Evolutionary conservation across 2,329 filamentous ascomycete genomes (phyloP), one percentile per base, ranked within the genome.

Genomic region (Orbilia blumenaviensis): DNA sequence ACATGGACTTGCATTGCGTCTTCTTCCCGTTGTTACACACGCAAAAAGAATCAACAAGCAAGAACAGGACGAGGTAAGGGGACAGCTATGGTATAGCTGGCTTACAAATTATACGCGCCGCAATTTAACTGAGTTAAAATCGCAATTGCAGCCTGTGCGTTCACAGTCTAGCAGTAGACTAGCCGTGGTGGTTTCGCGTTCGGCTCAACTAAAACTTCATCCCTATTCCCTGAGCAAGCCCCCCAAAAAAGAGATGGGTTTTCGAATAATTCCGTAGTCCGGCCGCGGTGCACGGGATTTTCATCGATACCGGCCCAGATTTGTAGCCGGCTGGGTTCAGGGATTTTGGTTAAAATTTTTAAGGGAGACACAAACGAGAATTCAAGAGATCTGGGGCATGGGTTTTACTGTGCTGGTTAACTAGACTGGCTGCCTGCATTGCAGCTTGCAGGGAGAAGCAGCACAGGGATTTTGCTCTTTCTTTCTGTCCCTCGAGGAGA

Each of bases 361-460:
- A 34, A 46, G 62, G 46, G 62, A 44, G 12, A 27, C 42, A 46
- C 42, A 46, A 9, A 46, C 16, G 6, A 48, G 25, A 50, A 48
- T 23, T 48, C 29, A 18, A 36, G 60, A 64, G 61, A 54, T 66
- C 46, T 52, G 46, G 42, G 46, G 42, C 32, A 50, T 27, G 61
- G 42, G 34, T 66, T 46, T 29, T 44, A 8, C 18, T 32, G n/a
- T 18, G 44, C 21, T 54, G 18, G n/a, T 54, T 27, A 21, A 48
- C 62, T 61, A 25, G 21, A 12, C 34, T 42, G 46, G 62, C 62
- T 61, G 44, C 54, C 44, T 63, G 66, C 56, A 71, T 62, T 71
- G 66, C 66, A 63, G 66, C 54, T 38, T 29, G 54, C 66, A 54
- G 27, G 48, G 27, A 27, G 36, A 44, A 52, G 32, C 32, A 58